Base-by-base conservation (phyloP, 2,329 filamentous ascomycete species). In the Clarireedia monteithiana region DNA sequence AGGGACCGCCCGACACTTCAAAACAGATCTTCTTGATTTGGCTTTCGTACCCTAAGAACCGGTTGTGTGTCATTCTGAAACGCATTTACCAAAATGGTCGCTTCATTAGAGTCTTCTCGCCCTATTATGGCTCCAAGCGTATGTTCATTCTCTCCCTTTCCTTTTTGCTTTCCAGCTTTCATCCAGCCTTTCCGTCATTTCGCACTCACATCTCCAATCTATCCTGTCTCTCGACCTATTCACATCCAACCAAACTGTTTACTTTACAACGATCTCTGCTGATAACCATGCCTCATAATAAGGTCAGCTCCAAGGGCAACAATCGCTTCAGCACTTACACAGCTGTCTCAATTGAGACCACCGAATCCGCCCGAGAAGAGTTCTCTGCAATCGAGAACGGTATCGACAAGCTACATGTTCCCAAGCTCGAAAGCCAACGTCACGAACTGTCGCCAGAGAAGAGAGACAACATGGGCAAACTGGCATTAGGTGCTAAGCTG, bases 401-500 rank as follows among this genome's bases (percentile, higher is more conserved):
- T 42, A 75, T 89, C 55, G 80, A 85, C 60, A 82, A 85, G 64
- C 78, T 89, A 60, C 83, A 86, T 63, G 85, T 88, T 72, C 83
- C 84, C 68, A 81, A 83, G 58, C 78, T 88, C 6, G 74, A 77
- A 63, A 77, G 80, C 64, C 85, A 89, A 70, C 79, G 85, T 63
- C 89, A 86, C 69, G 77, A 83, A 48, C 79, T 84, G 56, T 83
- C 76, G 57, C 73, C 76, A 51, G 79, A 86, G 72, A 88, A 89
- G 74, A 79, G 75, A 17, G 84, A 88, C 62, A 80, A 84, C 66
- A 73, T 88, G 70, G 82, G 79, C 73, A 88, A 87, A 71, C 73
- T 88, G 63, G 85, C 85, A 15, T 74, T 89, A 50, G 84, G 85
- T 36, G 86, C 86, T n/a, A 89, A 89, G 71, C 75, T 89, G 50